Conservation (phyloP, 164 flowering plant species). For the Annona squamosa region DNA sequence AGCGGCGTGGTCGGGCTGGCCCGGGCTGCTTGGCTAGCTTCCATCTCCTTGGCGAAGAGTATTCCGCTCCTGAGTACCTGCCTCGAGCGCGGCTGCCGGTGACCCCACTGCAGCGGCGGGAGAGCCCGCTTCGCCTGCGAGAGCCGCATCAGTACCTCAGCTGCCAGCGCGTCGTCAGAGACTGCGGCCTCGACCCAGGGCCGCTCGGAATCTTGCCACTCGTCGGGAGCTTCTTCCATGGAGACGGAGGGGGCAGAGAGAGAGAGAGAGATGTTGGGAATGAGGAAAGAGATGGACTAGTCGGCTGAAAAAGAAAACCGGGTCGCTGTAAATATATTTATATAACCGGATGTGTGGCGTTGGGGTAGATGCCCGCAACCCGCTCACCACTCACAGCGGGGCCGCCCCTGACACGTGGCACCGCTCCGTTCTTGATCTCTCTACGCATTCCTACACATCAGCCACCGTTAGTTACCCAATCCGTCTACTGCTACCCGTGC, state of each 20-base stretch:
- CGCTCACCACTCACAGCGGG: neutral
- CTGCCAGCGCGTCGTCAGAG: constrained; percentile 44
- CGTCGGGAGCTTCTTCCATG: neutral
- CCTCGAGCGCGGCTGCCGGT: constrained; percentile 38
- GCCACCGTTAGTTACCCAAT: no score
- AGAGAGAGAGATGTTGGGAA: neutral
- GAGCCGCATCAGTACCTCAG: constrained; percentile 41
- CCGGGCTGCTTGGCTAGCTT: constrained; percentile 19
- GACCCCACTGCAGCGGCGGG: constrained; percentile 29
- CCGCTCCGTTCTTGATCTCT: no score
- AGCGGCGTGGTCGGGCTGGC: constrained; percentile 62
- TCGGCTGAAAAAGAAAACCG: constrained; percentile 12
- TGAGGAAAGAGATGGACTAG: neutral
- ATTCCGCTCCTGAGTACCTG: constrained; percentile 15
- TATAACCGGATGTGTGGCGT: constrained; percentile 15
- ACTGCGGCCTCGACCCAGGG: constrained; percentile 46
- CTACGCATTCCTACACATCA: no score
- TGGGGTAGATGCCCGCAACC: constrained; percentile 13
- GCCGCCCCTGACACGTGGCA: neutral
- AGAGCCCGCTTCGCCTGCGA: constrained; percentile 15
- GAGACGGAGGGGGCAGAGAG: neutral
- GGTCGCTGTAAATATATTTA: constrained; percentile 5
- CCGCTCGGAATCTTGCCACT: constrained; percentile 19
- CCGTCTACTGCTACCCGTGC: no score
- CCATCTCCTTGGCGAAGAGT: constrained; percentile 12